These are phyloP conservation scores for Apiospora phragmitis DNA, from an alignment of 2,329 filamentous ascomycete species.

Conservation along the genomic window DNA sequence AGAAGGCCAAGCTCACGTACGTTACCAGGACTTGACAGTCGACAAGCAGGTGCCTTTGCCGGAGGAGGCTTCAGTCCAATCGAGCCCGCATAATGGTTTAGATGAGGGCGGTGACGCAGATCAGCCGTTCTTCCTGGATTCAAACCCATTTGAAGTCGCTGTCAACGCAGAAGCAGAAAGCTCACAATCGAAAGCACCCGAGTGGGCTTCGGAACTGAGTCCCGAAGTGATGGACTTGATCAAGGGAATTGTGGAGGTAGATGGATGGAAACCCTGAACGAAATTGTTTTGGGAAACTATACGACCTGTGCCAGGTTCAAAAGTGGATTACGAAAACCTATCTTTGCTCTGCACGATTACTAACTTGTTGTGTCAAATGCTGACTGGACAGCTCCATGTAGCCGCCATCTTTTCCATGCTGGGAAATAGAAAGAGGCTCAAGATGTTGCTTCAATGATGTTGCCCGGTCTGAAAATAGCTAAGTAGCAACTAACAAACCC, in stretches of 20 bases:
- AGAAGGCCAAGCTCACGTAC: not conserved
- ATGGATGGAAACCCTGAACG: not conserved
- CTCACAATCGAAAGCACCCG: conserved; percentile 18
- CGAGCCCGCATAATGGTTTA: not conserved
- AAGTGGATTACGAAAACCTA: not conserved
- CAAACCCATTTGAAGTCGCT: not conserved
- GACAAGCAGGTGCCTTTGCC: not conserved
- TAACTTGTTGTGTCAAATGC: not conserved
- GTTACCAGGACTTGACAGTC: not conserved
- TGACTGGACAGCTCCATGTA: not conserved
- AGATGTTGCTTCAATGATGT: not conserved
- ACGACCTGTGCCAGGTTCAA: too few species aligned
- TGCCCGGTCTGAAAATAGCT: not conserved
- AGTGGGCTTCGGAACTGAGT: conserved; percentile 30
- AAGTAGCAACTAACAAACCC: not conserved
- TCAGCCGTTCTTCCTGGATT: conserved; percentile 8
- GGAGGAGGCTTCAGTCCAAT: not conserved
- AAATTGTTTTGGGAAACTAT: not conserved
- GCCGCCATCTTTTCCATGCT: not conserved
- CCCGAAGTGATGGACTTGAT: conserved; percentile 26
- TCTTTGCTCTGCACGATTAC: not conserved
- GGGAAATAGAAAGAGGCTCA: not conserved
- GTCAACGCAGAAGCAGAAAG: not conserved
- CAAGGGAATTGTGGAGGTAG: not conserved
- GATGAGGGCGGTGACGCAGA: not conserved